Evolutionary conservation across 129 eudicot genomes (phyloP), one percentile per base, ranked within the genome.

Genomic region (Centella asiatica): DNA sequence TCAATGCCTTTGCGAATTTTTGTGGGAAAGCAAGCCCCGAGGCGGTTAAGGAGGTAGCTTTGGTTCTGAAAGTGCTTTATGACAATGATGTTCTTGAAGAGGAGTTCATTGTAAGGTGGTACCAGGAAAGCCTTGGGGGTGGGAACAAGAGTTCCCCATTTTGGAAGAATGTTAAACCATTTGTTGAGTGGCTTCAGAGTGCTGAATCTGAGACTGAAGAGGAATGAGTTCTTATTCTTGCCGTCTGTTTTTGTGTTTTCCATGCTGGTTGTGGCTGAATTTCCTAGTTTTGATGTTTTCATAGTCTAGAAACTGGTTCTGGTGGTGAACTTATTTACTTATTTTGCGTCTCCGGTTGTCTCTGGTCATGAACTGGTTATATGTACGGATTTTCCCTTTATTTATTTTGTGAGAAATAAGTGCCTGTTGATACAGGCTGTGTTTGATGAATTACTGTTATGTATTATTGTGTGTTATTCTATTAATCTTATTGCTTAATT

Each of bases 171-270:
- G 83, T 74, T 5, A 83, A 83, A 66, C 90, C 86, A 5, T 83
- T 83, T 60, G 81, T 80, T 20, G 90, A 83, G 67, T 83, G 90
- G 90, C 85, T 83, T 34, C 85, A 83, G 76, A 83, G 73, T 60
- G 90, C 85, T 0, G 90, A 83, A 74, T 83, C 90, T 15, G 90
- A 79, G 66, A 62, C 73, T 1, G 85, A 76, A 53, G 85, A 83
- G n/a, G 82, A 83, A 60, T 76, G 68, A 78, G 50, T 33, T 25
- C 32, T 14, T 4, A 32, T 22, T 14, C 19, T 26, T 23, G 1
- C 33, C 4, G 17, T 46, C 1, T 1, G 55, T 66, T 19, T 37
- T 4, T 32, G 47, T 52, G 34, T 52, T 4, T 52, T 25, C 6
- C 2, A 2, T 1, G n/a, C 26, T 23, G 33, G 3, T 4, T 49